phyloP scores from a whole-genome alignment of 2,329 filamentous ascomycete genomes.

The Colletotrichum chrysophilum region DNA sequence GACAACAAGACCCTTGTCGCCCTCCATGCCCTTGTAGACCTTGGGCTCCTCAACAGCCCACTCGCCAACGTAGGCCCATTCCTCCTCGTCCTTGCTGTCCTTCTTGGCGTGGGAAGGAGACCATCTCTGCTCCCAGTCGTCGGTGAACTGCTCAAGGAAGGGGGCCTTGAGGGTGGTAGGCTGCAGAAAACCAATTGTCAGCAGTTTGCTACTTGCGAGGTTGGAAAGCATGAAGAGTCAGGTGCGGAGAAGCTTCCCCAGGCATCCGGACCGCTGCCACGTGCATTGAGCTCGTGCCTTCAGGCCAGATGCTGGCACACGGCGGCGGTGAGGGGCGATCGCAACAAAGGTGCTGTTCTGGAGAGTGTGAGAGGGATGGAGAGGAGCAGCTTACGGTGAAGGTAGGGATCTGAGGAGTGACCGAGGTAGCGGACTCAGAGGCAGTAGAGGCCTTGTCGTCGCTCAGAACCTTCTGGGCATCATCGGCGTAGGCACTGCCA shows the following conservation, averaged over 20 bases:
- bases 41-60: conserved; percentile 96
- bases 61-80: conserved; percentile 97
- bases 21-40: conserved; percentile 89
- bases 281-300: conserved; percentile 8
- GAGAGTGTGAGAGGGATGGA: not conserved
- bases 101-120: conserved; percentile 97
- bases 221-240: not conserved
- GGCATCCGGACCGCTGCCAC: conserved; percentile 12
- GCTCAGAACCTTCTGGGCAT: conserved; percentile 61
- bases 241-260: not conserved
- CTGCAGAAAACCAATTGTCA: conserved; percentile 49
- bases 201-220: not conserved
- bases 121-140: conserved; percentile 94
- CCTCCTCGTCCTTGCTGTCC: conserved; percentile 82
- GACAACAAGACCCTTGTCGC: conserved; percentile 95
- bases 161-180: conserved; percentile 87
- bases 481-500: conserved; percentile 72
- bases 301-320: not conserved
- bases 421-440: conserved; percentile 58
- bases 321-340: not conserved
- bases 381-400: conserved; percentile 76
- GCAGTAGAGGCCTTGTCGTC: conserved; percentile 49
- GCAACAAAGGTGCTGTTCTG: not conserved
- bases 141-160: conserved; percentile 98
- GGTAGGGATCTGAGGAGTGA: conserved; percentile 72